phyloP scores from a whole-genome alignment of 176 grass and related monocot species.

The Ampelocalamus luodianensis region DNA sequence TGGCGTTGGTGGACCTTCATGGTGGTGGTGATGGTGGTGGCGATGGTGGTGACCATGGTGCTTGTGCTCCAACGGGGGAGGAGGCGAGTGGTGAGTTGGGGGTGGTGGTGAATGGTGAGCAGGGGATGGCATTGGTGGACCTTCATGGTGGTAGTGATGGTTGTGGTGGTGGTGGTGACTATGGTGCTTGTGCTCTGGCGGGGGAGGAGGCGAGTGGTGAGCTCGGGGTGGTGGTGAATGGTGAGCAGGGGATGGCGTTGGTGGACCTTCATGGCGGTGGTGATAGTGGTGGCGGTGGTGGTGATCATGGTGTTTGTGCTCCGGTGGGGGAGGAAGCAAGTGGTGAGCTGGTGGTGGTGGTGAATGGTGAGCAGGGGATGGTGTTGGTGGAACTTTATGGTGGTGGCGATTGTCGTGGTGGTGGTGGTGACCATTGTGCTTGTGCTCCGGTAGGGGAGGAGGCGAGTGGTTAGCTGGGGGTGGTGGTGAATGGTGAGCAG shows the following conservation, averaged over 20 bases:
- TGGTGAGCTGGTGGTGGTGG: too few species aligned
- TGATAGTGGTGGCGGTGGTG: background rate
- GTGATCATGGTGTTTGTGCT: too few species aligned
- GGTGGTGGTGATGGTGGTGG: background rate
- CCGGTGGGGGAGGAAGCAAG: too few species aligned
- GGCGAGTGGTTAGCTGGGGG: too few species aligned
- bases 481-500: too few species aligned
- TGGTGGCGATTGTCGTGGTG: too few species aligned
- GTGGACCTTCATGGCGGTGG: conserved; percentile 3
- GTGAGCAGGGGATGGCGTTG: background rate
- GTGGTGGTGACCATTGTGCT: too few species aligned
- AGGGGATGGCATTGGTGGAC: background rate
- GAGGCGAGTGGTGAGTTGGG: background rate
- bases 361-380: too few species aligned
- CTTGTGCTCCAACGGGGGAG: too few species aligned
- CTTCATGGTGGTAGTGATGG: background rate
- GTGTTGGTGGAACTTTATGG: too few species aligned
- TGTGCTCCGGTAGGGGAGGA: too few species aligned
- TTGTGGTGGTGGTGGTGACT: background rate
- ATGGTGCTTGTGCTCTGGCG: too few species aligned
- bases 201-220: background rate
- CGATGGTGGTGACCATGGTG: background rate
- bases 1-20: background rate
- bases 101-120: background rate
- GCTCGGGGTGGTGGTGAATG: background rate